phyloP scores from a whole-genome alignment of 257 asterid genomes.

The Gynochthodes officinalis region DNA sequence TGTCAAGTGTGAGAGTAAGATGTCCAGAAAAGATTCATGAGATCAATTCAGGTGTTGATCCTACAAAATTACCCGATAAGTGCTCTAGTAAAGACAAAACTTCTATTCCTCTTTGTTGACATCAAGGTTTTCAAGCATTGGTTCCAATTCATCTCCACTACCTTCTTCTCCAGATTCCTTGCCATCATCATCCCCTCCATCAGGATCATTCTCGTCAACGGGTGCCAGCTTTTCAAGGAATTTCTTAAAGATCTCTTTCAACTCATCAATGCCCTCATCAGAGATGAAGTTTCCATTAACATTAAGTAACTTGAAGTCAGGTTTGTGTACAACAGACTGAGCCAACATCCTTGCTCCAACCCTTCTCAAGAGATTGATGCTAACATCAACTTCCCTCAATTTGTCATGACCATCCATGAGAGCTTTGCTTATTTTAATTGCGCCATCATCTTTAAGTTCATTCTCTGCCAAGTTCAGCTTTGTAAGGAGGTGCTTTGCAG shows the following conservation, averaged over 20 bases:
- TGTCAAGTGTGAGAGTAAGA: background rate
- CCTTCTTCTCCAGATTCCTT: conserved; percentile 62
- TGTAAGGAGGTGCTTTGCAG: conserved; percentile 48
- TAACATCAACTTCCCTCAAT: conserved; percentile 77
- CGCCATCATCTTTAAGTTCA: conserved; percentile 86
- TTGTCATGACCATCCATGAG: conserved; percentile 51
- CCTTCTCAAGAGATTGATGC: conserved; percentile 59
- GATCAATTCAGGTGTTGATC: background rate
- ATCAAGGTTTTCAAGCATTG: conserved; percentile 61
- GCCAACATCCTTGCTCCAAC: conserved; percentile 63
- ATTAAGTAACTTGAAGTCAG: conserved; percentile 57
- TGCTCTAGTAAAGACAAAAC: background rate
- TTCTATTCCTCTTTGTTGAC: conserved; percentile 48
- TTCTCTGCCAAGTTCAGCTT: conserved; percentile 80
- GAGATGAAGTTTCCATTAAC: conserved; percentile 75
- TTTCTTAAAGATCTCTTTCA: conserved; percentile 60
- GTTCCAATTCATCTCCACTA: conserved; percentile 61
- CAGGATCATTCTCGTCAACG: conserved; percentile 89
- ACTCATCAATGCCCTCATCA: conserved; percentile 83
- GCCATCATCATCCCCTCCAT: conserved; percentile 69
- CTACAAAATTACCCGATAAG: background rate
- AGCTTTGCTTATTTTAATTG: conserved; percentile 62
- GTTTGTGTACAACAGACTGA: conserved; percentile 52
- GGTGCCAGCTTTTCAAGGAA: conserved; percentile 65
- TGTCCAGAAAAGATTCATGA: background rate